phyloP scores from a whole-genome alignment of 2,329 filamentous ascomycete species.

The Verticillium nubilum region DNA sequence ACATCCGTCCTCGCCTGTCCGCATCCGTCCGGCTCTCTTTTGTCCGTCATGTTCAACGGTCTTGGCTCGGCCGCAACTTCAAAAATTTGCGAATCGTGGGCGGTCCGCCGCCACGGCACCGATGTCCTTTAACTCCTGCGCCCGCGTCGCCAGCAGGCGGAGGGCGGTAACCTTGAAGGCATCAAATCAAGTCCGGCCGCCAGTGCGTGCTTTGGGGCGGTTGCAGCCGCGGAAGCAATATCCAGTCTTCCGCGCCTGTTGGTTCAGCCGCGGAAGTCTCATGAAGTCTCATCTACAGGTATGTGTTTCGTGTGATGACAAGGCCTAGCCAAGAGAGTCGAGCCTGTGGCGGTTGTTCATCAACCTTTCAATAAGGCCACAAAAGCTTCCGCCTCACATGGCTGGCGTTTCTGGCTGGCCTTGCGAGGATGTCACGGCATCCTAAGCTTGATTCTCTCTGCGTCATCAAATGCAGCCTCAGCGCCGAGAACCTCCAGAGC shows the following conservation, averaged over 20 bases:
- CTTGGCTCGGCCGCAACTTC: not conserved
- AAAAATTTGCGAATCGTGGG: not conserved
- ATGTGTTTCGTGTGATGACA: not conserved
- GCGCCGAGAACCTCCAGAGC: conserved; percentile 57
- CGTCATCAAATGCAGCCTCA: conserved; percentile 53
- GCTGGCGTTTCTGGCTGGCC: not conserved
- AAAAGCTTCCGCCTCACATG: not conserved
- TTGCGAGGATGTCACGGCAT: not conserved
- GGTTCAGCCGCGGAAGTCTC: not conserved
- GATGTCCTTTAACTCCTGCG: not conserved
- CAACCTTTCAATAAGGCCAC: not conserved
- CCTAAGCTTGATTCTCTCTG: conserved; percentile 35
- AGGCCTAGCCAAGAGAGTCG: not conserved
- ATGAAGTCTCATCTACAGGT: not conserved
- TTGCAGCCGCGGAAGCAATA: not conserved
- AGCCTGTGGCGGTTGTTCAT: not conserved
- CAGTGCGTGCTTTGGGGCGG: not conserved
- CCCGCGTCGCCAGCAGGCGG: not conserved
- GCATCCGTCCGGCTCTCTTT: not conserved
- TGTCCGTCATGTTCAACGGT: not conserved
- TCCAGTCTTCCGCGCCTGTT: not conserved
- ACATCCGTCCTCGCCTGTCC: too few species aligned
- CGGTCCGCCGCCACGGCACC: not conserved
- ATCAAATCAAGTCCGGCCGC: not conserved
- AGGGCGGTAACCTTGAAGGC: not conserved